Conservation (phyloP, 2,329 filamentous ascomycete genomes). For the Ophiocordyceps robertsii region DNA sequence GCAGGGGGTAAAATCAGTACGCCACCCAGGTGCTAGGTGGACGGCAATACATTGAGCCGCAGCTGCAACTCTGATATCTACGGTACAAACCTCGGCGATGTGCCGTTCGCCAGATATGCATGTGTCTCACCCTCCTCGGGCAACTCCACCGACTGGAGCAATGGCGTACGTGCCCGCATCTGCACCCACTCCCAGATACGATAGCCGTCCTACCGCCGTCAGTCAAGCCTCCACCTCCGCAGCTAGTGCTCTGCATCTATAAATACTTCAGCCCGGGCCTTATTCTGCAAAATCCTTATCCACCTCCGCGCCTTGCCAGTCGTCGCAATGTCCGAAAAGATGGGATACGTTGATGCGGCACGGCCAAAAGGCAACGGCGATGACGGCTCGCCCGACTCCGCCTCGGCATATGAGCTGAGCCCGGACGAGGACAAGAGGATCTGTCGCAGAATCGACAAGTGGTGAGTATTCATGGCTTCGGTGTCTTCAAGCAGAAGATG, state of each 20-base stretch:
- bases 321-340: conserved; percentile 1
- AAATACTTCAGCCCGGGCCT: too few species aligned
- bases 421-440: conserved; percentile 32
- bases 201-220: too few species aligned
- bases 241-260: too few species aligned
- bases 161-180: background rate
- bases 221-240: too few species aligned
- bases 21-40: too few species aligned
- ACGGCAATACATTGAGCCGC: too few species aligned
- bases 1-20: too few species aligned
- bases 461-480: conserved; percentile 26
- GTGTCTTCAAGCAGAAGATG: background rate
- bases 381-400: background rate
- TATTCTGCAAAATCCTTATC: too few species aligned
- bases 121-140: background rate
- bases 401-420: conserved; percentile 5
- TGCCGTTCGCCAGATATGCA: background rate
- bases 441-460: conserved; percentile 43
- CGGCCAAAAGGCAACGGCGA: background rate
- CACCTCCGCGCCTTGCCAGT: too few species aligned
- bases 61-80: too few species aligned
- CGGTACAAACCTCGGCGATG: too few species aligned
- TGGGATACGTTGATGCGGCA: background rate
- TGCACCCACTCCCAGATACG: background rate
- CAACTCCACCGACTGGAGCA: background rate